phyloP scores from a whole-genome alignment of 1,139 yeast species.

The Yamadazyma kanchanaburiensis region DNA sequence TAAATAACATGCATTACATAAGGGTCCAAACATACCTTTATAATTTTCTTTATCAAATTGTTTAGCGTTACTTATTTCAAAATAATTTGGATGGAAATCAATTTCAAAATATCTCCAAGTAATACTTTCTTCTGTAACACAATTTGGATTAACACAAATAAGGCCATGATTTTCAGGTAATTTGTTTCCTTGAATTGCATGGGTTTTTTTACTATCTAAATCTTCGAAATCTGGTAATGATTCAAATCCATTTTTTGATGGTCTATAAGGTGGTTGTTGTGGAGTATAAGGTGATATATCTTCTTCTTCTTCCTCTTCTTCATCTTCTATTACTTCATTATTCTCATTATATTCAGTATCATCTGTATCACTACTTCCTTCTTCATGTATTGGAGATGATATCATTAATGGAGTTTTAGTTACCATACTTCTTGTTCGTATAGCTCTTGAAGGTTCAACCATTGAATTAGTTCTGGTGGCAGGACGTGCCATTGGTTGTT shows the following conservation, averaged over 20 bases:
- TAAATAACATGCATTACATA: conserved; percentile 49
- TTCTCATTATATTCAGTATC: conserved; percentile 33
- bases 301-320: conserved; percentile 11
- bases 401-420: conserved; percentile 26
- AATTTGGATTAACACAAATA: conserved; percentile 42
- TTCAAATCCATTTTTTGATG: conserved; percentile 21
- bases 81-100: conserved; percentile 37
- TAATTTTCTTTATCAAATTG: conserved; percentile 40
- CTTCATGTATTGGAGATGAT: conserved; percentile 43
- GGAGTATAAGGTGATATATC: conserved; percentile 29
- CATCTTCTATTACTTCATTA: conserved; percentile 15
- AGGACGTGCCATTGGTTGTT: no score
- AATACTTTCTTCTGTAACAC: conserved; percentile 38
- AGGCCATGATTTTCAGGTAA: conserved; percentile 41
- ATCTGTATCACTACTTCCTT: conserved; percentile 31
- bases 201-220: conserved; percentile 43
- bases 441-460: conserved; percentile 37
- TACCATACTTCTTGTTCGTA: conserved; percentile 45
- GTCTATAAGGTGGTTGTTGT: conserved; percentile 34
- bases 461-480: conserved; percentile 6
- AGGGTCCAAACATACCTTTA: conserved; percentile 51
- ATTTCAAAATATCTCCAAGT: conserved; percentile 49
- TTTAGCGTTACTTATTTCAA: conserved; percentile 35
- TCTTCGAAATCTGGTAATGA: conserved; percentile 45
- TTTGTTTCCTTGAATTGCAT: conserved; percentile 38